Evolutionary conservation across 2,329 filamentous ascomycete genomes (phyloP), one percentile per base, ranked within the genome.

Genomic region (Beauveria pseudobassiana): DNA sequence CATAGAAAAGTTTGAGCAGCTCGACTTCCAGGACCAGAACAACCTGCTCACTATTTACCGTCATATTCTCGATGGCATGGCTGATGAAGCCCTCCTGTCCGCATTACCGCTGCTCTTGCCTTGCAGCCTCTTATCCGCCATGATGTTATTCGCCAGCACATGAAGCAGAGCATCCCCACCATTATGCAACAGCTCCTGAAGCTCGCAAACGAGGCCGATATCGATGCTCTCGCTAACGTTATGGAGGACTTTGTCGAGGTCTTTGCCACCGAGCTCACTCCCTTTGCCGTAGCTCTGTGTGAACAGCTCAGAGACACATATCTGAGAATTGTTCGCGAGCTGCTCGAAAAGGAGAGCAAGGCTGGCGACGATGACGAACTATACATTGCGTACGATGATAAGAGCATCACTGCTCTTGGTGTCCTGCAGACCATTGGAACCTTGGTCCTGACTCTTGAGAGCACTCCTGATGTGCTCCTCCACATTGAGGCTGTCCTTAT

Each of bases 231-330:
- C 46, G 93, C 95, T 24, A 98, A 98, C 70, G 95, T 99, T 45
- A 99, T 99, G 95, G 95, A 99, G 76, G 95, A 99, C 72, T 99
- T 99, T 72, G 95, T 99, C 51, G 95, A 99, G 75, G 93, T 98
- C 2, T 99, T 99, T 72, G 93, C 95, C n/a, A 84, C 91, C 3
- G 95, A 99, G 73, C 83, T 99, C 52, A 98, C 95, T 6, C 95
- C 95, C 3, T 99, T 99, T 70, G 95, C 95, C 12, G 93, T 99
- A 38, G 95, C 95, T 5, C 81, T 99, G 4, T 96, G 92, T 71
- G 93, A 98, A 76, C 95, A 99, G 76, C 81, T 99, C 53, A 88
- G 93, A 49, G 95, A 99, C 70, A 99, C 95, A 0, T 99, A 99
- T 70, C 82, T 99, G 67, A 86, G 95, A 62, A 97, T 99, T 66